Percentiles rank a stretch among this genome's conserved stretches.
Conservation (phyloP, 139 green algal species). For the Tetradesmus obliquus region DNA sequence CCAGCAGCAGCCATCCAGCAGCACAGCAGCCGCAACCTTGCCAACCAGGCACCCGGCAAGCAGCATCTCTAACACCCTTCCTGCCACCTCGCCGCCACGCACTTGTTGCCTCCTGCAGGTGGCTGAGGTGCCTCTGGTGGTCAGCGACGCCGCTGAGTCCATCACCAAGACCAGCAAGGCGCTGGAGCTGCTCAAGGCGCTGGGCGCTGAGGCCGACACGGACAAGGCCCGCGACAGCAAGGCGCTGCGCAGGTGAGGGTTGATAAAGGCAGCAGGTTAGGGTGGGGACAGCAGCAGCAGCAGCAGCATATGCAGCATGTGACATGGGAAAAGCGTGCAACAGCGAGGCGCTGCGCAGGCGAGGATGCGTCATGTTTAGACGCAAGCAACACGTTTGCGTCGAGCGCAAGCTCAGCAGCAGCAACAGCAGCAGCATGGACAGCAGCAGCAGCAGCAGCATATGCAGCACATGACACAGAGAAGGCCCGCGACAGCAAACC, state of each 20-base stretch:
- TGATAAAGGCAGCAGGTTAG: constrained; percentile 84
- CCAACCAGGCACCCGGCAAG: no score
- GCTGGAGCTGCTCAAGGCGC: constrained; percentile 88
- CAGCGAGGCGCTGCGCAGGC: neutral
- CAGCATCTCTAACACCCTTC: neutral
- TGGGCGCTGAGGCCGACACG: constrained; percentile 90
- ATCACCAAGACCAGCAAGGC: constrained; percentile 96
- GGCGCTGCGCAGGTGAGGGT: constrained; percentile 73
- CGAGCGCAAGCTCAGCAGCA: neutral
- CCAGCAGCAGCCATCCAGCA: no score
- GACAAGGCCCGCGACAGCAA: constrained; percentile 91
- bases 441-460: no score
- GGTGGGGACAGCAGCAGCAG: neutral
- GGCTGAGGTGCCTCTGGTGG: constrained; percentile 96
- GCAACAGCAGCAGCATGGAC: no score
- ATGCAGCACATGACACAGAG: no score
- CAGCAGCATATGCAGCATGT: neutral
- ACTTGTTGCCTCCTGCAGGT: constrained; percentile 59
- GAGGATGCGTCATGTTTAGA: no score
- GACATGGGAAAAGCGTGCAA: neutral
- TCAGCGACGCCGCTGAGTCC: constrained; percentile 86
- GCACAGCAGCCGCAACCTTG: no score
- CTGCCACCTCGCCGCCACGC: no score
- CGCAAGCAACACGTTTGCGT: no score
- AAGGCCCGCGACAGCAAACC: no score